Evolutionary conservation across 2,329 filamentous ascomycete genomes (phyloP).

Genomic region (Kalaharituber pfeilii): DNA sequence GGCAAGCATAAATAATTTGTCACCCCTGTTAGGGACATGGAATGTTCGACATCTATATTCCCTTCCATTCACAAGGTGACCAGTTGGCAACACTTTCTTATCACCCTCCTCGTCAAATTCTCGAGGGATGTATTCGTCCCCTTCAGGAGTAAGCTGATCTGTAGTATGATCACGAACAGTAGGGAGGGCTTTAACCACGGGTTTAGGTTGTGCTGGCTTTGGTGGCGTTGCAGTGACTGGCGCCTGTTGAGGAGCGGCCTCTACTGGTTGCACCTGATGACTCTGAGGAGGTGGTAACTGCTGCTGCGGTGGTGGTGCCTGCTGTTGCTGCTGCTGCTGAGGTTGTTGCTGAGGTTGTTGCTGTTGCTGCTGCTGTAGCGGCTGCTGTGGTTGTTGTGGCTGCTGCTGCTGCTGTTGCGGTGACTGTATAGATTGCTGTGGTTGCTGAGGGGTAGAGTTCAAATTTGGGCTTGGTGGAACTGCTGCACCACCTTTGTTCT

Average conservation of each 20-base stretch:
- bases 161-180: slow-evolving; percentile 95
- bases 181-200: slow-evolving; percentile 78
- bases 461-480: slow-evolving; percentile 27
- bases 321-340: background rate
- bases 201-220: slow-evolving; percentile 65
- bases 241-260: slow-evolving; percentile 30
- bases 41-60: slow-evolving; percentile 95
- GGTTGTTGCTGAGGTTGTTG: slow-evolving; percentile 18
- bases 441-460: slow-evolving; percentile 21
- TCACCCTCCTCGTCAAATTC: slow-evolving; percentile 88
- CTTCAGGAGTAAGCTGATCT: slow-evolving; percentile 73
- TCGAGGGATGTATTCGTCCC: slow-evolving; percentile 86
- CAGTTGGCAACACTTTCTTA: slow-evolving; percentile 75
- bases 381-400: slow-evolving; percentile 10
- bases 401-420: slow-evolving; percentile 8
- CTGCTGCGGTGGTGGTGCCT: slow-evolving; percentile 22
- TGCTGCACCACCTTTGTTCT: slow-evolving; percentile 24
- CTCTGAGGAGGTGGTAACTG: slow-evolving; percentile 28
- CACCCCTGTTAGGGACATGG: slow-evolving; percentile 65
- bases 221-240: slow-evolving; percentile 44
- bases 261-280: slow-evolving; percentile 36
- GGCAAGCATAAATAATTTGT: slow-evolving; percentile 91
- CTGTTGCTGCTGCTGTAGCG: slow-evolving; percentile 11
- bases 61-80: slow-evolving; percentile 62
- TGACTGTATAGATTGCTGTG: slow-evolving; percentile 8